Evolutionary conservation across 768 basidiomycete genomes (phyloP).

Genomic region (Termitomyces sp.): DNA sequence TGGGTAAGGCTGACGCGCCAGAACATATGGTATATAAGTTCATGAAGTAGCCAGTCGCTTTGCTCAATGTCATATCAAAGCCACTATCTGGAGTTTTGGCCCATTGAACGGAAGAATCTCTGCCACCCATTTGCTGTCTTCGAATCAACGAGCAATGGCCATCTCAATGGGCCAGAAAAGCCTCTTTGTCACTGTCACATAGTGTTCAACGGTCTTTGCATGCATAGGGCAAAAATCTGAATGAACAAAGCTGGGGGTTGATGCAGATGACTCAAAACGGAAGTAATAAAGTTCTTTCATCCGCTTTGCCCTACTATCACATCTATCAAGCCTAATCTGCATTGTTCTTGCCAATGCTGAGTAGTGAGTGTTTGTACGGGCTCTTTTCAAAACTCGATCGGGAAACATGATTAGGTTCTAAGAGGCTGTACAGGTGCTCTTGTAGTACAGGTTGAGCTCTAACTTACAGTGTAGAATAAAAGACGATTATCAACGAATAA

Average conservation of each 20-base stretch:
- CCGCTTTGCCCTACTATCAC: background rate
- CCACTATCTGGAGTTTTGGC: constrained; percentile 2
- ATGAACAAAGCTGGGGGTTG: background rate
- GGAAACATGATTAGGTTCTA: background rate
- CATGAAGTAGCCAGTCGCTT: constrained; percentile 4
- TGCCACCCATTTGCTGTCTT: background rate
- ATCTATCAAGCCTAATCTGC: background rate
- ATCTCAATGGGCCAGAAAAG: background rate
- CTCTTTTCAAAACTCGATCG: background rate
- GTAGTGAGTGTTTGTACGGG: background rate
- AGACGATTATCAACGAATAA: constrained; percentile 61
- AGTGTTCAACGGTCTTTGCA: background rate
- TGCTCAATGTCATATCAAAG: constrained; percentile 6
- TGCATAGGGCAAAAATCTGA: background rate
- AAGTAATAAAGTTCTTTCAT: background rate
- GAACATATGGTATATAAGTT: constrained; percentile 3
- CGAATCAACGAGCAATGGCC: background rate
- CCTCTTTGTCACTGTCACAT: background rate
- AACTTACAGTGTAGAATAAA: background rate
- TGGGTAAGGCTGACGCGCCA: background rate
- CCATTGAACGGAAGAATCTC: background rate
- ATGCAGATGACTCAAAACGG: background rate
- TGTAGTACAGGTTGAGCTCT: background rate
- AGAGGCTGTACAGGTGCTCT: background rate
- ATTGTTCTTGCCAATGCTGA: background rate